Percentiles rank a stretch among this genome's conserved stretches.
Evolutionary conservation across 73 alveolate species (phyloP).

Genomic region (Paramecium biaurelia): DNA sequence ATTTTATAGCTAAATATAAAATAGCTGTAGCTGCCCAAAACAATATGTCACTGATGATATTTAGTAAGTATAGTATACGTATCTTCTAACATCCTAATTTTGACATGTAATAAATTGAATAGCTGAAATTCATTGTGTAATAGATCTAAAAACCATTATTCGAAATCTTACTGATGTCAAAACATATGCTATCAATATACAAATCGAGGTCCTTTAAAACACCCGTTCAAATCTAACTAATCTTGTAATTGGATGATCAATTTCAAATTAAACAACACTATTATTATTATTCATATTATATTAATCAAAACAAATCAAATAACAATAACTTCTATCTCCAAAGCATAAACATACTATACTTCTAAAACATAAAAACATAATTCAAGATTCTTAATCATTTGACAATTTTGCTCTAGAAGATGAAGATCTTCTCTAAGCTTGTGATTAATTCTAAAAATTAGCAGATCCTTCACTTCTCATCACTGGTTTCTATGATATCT

Average conservation of each 20-base stretch:
- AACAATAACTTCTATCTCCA: neutral
- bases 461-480: neutral
- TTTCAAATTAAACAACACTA: neutral
- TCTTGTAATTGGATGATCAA: neutral
- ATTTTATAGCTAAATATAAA: neutral
- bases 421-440: neutral
- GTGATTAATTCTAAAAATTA: neutral
- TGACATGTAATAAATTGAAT: slow-evolving; percentile 2
- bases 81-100: slow-evolving; percentile 7
- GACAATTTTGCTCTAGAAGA: neutral
- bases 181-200: neutral
- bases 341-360: neutral
- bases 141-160: neutral
- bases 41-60: neutral
- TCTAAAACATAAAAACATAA: neutral
- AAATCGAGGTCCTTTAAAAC: neutral
- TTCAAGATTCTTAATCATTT: neutral
- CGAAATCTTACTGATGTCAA: neutral
- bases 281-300: neutral
- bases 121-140: slow-evolving; percentile 8
- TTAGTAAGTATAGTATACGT: slow-evolving; percentile 32
- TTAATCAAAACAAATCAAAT: neutral
- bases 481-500: neutral
- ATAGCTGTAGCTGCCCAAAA: slow-evolving; percentile 28
- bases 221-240: slow-evolving; percentile 20